These are phyloP conservation scores for Pontederia crassipes DNA, from an alignment of 176 grass and related monocot species.

Conservation along the genomic window DNA sequence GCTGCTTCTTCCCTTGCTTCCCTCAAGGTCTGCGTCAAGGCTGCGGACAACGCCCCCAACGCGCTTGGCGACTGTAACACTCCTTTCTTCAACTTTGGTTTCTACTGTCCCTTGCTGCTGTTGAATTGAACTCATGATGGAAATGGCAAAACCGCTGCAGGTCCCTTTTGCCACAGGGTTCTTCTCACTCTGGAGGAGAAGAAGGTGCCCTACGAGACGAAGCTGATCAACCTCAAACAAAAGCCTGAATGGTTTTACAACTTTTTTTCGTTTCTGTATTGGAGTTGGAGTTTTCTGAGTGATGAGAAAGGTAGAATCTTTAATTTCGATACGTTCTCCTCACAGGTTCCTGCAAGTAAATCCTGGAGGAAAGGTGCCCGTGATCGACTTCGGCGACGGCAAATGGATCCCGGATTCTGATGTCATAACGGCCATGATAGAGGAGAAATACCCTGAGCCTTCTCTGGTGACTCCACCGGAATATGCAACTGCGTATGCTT, in stretches of 20 bases:
- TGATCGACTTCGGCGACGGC: conserved; percentile 51
- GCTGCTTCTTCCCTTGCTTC: no score
- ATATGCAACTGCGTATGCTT: conserved; percentile 56
- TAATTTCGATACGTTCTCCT: no score
- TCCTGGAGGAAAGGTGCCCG: conserved; percentile 83
- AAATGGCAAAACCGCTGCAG: no score
- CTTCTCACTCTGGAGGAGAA: conserved; percentile 4
- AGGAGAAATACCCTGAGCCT: conserved; percentile 68
- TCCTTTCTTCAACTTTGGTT: no score
- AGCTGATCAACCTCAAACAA: conserved; percentile 1
- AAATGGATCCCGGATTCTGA: conserved; percentile 82
- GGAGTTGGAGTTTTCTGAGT: background rate
- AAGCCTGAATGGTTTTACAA: background rate
- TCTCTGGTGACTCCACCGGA: conserved; percentile 62
- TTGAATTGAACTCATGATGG: no score
- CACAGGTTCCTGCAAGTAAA: conserved; percentile 73
- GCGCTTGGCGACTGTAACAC: no score
- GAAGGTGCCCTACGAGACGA: background rate
- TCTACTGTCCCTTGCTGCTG: no score
- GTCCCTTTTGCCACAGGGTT: no score
- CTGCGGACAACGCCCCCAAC: no score
- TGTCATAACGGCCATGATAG: conserved; percentile 63
- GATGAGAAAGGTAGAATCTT: background rate
- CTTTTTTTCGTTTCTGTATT: background rate
- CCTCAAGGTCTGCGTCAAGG: no score